phyloP scores from a whole-genome alignment of 768 basidiomycete species.

The Lentinus brumalis region DNA sequence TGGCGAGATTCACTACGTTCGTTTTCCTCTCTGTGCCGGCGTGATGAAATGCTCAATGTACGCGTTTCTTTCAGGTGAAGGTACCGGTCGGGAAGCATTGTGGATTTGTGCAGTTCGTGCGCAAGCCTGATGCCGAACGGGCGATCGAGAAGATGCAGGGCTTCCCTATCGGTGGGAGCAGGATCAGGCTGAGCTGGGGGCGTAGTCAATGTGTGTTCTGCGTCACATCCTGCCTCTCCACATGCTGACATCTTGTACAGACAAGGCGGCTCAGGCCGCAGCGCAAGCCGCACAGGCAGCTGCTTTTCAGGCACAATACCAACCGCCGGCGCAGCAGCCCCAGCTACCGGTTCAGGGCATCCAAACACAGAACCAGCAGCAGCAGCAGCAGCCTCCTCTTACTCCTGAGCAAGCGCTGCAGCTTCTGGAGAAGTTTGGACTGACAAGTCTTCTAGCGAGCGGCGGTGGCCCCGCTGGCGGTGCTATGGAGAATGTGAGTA shows the following conservation, averaged over 20 bases:
- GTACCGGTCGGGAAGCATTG: slow-evolving; percentile 97
- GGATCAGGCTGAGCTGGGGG: slow-evolving; percentile 92
- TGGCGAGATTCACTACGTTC: slow-evolving; percentile 88
- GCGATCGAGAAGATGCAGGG: slow-evolving; percentile 98
- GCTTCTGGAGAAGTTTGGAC: slow-evolving; percentile 35
- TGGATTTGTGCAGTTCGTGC: slow-evolving; percentile 94
- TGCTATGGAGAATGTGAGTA: slow-evolving; percentile 18
- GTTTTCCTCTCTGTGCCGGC: slow-evolving; percentile 29
- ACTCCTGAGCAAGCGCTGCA: slow-evolving; percentile 37
- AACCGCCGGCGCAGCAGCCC: slow-evolving; percentile 20
- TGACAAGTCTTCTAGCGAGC: slow-evolving; percentile 27
- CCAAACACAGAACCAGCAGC: slow-evolving; percentile 6
- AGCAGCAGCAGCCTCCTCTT: slow-evolving; percentile 18
- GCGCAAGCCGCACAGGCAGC: slow-evolving; percentile 78
- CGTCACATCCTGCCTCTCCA: neutral
- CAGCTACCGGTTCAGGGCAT: neutral
- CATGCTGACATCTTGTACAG: slow-evolving; percentile 39
- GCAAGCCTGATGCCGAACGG: slow-evolving; percentile 87
- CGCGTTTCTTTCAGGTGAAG: slow-evolving; percentile 63
- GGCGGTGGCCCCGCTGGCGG: slow-evolving; percentile 12
- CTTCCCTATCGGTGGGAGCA: slow-evolving; percentile 89
- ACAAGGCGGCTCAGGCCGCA: slow-evolving; percentile 90
- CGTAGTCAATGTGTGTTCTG: slow-evolving; percentile 78
- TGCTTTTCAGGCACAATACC: slow-evolving; percentile 51
- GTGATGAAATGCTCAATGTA: slow-evolving; percentile 10